Evolutionary conservation across 164 flowering plant species (phyloP).

Genomic region (Berberis thunbergii): DNA sequence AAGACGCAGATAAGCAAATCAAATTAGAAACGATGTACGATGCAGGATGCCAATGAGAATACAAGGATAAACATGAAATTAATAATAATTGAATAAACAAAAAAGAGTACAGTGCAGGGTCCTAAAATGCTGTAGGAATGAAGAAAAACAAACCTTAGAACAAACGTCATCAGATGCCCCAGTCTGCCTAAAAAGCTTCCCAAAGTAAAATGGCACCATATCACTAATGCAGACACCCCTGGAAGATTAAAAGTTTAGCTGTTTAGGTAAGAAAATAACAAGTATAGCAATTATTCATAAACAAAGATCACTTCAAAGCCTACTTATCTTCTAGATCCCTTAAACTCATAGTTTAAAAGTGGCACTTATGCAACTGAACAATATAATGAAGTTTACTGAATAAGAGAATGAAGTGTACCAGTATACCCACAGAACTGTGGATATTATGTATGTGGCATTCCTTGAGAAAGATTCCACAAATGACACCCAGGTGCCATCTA

Average conservation of each 20-base stretch:
- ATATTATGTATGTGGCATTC: conserved; percentile 55
- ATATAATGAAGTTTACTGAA: neutral
- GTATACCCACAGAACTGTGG: conserved; percentile 85
- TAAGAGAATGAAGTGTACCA: conserved; percentile 34
- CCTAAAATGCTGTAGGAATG: conserved; percentile 2
- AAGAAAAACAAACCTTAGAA: conserved; percentile 57
- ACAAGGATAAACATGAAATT: neutral
- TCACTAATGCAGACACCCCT: conserved; percentile 93
- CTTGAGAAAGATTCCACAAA: conserved; percentile 60
- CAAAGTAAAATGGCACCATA: conserved; percentile 77
- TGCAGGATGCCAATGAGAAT: neutral
- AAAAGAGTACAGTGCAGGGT: neutral
- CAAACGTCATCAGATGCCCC: conserved; percentile 62
- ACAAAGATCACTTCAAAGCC: neutral
- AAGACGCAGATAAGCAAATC: too few species aligned
- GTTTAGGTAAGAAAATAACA: conserved; percentile 9
- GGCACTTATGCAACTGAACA: neutral
- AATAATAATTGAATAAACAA: neutral
- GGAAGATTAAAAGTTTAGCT: conserved; percentile 10
- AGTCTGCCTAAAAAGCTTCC: conserved; percentile 58
- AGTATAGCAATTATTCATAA: neutral
- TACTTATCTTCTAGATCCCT: too few species aligned
- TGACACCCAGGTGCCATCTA: conserved; percentile 80
- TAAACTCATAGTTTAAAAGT: neutral
- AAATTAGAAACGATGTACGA: too few species aligned